phyloP scores from a whole-genome alignment of 192 early-diverging fungal species.

The Coemansia sp. region DNA sequence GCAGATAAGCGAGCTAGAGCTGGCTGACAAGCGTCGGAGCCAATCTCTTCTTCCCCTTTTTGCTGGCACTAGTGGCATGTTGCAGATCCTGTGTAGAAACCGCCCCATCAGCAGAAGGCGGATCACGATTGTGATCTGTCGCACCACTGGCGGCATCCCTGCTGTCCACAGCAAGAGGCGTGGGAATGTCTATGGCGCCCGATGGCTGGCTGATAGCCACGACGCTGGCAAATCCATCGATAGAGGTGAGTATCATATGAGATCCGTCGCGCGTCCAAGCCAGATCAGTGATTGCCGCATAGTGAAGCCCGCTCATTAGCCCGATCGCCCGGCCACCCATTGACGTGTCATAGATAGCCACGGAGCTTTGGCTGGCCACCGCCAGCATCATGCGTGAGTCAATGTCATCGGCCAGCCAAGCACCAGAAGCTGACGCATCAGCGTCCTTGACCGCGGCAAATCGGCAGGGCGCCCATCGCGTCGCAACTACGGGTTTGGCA shows the following conservation, averaged over 20 bases:
- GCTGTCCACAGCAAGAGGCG: neutral
- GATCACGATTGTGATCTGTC: neutral
- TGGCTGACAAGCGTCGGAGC: slow-evolving; percentile 45
- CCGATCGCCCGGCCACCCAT: slow-evolving; percentile 62
- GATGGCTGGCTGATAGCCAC: slow-evolving; percentile 65
- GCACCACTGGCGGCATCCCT: neutral
- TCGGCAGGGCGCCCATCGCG: slow-evolving; percentile 61
- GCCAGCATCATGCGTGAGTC: slow-evolving; percentile 79
- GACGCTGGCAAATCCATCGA: slow-evolving; percentile 85
- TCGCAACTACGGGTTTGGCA: slow-evolving; percentile 74
- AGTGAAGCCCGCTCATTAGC: slow-evolving; percentile 77
- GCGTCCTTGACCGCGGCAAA: slow-evolving; percentile 13
- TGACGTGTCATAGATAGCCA: slow-evolving; percentile 87
- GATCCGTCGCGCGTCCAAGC: slow-evolving; percentile 81
- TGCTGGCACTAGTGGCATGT: slow-evolving; percentile 1
- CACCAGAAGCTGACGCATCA: neutral
- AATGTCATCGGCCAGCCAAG: slow-evolving; percentile 10
- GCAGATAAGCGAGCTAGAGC: slow-evolving; percentile 9
- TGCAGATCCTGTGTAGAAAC: neutral
- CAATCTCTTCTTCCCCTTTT: slow-evolving; percentile 31
- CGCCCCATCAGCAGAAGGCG: slow-evolving; percentile 1
- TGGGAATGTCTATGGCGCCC: slow-evolving; percentile 8
- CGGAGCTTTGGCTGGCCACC: slow-evolving; percentile 77
- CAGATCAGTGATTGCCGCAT: slow-evolving; percentile 84
- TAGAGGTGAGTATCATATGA: slow-evolving; percentile 70